These are phyloP conservation scores for Cryptococcus amylolentus DNA, from an alignment of 1,284 basidiomycete genomes.

Conservation along the genomic window DNA sequence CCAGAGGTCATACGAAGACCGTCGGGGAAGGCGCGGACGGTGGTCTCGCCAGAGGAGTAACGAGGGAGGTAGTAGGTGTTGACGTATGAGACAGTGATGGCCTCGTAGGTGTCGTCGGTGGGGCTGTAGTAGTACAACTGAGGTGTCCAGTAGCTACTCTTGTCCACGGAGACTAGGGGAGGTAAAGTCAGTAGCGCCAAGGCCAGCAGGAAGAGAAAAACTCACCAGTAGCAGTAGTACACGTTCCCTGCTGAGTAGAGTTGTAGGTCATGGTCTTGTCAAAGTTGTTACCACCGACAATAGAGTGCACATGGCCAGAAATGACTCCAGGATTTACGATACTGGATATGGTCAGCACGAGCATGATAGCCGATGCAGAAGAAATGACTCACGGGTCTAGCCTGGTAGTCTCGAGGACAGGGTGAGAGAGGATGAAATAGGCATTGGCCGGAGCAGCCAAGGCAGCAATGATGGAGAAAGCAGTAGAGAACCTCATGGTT, in stretches of 20 bases:
- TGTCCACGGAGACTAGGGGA: constrained; percentile 42
- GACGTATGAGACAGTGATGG: constrained; percentile 34
- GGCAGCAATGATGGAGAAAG: constrained; percentile 22
- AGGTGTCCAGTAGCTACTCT: constrained; percentile 53
- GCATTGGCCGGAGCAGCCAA: constrained; percentile 29
- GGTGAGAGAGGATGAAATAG: constrained; percentile 44
- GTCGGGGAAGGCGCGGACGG: constrained; percentile 48
- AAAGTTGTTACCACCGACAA: constrained; percentile 51
- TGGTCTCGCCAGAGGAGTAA: constrained; percentile 22
- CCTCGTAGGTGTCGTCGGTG: constrained; percentile 27
- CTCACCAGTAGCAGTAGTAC: constrained; percentile 43
- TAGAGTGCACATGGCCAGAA: constrained; percentile 41
- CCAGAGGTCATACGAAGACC: constrained; percentile 52
- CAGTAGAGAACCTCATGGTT: constrained; percentile 17
- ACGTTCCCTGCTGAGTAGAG: constrained; percentile 32
- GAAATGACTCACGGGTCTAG: constrained; percentile 41
- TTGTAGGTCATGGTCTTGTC: constrained; percentile 40
- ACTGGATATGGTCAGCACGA: constrained; percentile 11
- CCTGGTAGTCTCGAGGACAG: constrained; percentile 36
- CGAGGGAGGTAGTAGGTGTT: constrained; percentile 48
- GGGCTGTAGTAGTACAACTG: constrained; percentile 51
- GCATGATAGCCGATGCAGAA: neutral
- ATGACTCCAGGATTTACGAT: constrained; percentile 38
- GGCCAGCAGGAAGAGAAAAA: too few species aligned
- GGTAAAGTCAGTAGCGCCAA: neutral